Percentiles rank a stretch among this genome's conserved stretches.
Evolutionary conservation across 2,329 filamentous ascomycete genomes (phyloP).

Genomic region (Neonectria ditissima): DNA sequence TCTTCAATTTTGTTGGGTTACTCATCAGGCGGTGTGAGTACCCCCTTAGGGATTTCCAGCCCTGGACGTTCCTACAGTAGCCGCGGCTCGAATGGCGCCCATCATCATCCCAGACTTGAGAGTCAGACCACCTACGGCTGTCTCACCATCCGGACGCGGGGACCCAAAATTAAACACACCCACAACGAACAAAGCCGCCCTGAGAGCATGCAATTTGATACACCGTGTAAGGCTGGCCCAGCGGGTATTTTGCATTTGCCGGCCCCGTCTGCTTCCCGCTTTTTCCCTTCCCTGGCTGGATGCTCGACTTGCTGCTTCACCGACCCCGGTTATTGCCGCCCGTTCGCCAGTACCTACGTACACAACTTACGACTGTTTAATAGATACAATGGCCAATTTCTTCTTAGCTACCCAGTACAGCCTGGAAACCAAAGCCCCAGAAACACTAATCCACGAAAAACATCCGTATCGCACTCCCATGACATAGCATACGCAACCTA

Average conservation of each 20-base stretch:
- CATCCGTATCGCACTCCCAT: neutral
- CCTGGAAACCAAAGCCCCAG: neutral
- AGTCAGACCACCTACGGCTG: slow-evolving; percentile 11
- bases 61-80: slow-evolving; percentile 6
- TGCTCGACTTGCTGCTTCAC: neutral
- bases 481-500: neutral
- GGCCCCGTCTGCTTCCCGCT: slow-evolving; percentile 8
- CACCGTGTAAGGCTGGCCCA: neutral
- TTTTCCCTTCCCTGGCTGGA: neutral
- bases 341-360: neutral
- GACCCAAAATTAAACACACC: neutral
- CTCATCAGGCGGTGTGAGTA: slow-evolving; percentile 11
- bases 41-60: slow-evolving; percentile 6
- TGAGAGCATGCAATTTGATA: neutral
- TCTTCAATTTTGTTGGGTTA: slow-evolving; percentile 9
- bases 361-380: too few relatives aligned
- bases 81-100: slow-evolving; percentile 3
- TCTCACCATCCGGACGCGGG: neutral
- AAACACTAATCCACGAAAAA: neutral
- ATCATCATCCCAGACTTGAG: neutral
- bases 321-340: slow-evolving; percentile 15
- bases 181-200: neutral
- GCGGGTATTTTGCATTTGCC: neutral
- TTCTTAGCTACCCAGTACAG: neutral
- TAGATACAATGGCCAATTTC: neutral